These are phyloP conservation scores for Hypsizygus marmoreus DNA, from an alignment of 768 basidiomycete genomes.

Conservation along the genomic window DNA sequence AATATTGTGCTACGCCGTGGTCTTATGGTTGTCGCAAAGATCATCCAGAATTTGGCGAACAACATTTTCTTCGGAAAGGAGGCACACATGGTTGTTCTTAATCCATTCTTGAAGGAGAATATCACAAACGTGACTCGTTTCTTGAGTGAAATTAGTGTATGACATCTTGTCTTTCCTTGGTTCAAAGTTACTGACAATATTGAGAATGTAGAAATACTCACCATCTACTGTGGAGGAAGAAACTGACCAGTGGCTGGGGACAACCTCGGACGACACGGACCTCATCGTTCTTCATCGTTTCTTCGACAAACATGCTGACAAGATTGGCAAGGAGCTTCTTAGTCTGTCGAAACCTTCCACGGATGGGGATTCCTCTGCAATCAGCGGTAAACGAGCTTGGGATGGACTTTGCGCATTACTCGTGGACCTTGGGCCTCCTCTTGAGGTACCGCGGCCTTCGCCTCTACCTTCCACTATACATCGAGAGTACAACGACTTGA, in stretches of 20 bases:
- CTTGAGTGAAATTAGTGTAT: conserved; percentile 73
- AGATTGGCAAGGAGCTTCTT: conserved; percentile 84
- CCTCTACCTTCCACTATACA: conserved; percentile 49
- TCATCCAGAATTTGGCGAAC: conserved; percentile 92
- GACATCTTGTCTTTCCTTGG: conserved; percentile 19
- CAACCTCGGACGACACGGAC: conserved; percentile 83
- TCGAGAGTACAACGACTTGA: conserved; percentile 65
- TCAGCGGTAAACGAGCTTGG: conserved; percentile 82
- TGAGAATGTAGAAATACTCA: conserved; percentile 35
- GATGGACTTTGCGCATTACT: conserved; percentile 76
- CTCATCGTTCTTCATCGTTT: conserved; percentile 82
- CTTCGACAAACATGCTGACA: conserved; percentile 83
- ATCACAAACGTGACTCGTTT: conserved; percentile 76
- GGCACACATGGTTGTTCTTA: conserved; percentile 79
- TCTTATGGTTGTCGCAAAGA: conserved; percentile 85
- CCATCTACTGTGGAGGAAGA: conserved; percentile 52
- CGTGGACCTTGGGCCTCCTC: conserved; percentile 73
- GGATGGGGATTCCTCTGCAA: conserved; percentile 56
- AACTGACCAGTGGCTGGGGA: conserved; percentile 71
- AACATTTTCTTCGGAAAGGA: conserved; percentile 94
- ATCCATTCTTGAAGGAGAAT: conserved; percentile 70
- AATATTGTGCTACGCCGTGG: conserved; percentile 66
- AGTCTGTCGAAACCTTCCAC: conserved; percentile 63
- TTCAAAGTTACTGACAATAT: not conserved
- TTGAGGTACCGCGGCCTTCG: conserved; percentile 68